Evolutionary conservation across 2,329 filamentous ascomycete species (phyloP), one percentile per base, ranked within the genome.

Genomic region (Colletotrichum filicis): DNA sequence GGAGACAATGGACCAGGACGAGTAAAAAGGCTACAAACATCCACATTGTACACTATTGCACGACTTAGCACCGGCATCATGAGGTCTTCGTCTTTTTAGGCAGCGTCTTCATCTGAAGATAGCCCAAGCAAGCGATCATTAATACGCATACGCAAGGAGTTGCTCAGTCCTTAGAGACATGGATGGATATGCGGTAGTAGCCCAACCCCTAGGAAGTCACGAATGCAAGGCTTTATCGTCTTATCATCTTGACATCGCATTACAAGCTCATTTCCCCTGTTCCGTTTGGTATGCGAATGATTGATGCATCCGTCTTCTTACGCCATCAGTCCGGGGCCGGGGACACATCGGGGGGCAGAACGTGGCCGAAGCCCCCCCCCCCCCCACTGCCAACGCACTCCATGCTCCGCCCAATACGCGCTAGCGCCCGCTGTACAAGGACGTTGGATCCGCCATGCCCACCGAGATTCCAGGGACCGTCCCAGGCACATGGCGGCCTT

Each of bases 391-490:
- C 71, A 73, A 32, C 71, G 46, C 66, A 73, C 56, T 42, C 53
- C 19, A 56, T 46, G n/a, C 35, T 66, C 60, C 66, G 67, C 61
- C 49, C 32, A 73, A 70, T 57, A 32, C 26, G 35, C 56, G 56
- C 71, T 73, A 73, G 56, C 60, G 71, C 49, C 61, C 60, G 60
- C 9, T 46, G 26, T 5, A 32, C 49, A 56, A 71, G 56, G 60
- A 42, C 46, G 32, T 46, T 30, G 52, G 60, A 66, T 71, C 71
- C 71, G 71, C 67, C 30, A 49, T 57, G 56, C 65, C 60, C 66
- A 56, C 71, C 66, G 60, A 61, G 70, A 71, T 57, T 60, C 22
- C 71, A 73, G 71, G 71, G 66, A 71, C 66, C 28, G 71, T 61
- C 71, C 71, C 61, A 73, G 66, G 26, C 32, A 49, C 24, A 19